Conservation (phyloP, 2,329 filamentous ascomycete genomes). For the Penicillium psychrosexuale region DNA sequence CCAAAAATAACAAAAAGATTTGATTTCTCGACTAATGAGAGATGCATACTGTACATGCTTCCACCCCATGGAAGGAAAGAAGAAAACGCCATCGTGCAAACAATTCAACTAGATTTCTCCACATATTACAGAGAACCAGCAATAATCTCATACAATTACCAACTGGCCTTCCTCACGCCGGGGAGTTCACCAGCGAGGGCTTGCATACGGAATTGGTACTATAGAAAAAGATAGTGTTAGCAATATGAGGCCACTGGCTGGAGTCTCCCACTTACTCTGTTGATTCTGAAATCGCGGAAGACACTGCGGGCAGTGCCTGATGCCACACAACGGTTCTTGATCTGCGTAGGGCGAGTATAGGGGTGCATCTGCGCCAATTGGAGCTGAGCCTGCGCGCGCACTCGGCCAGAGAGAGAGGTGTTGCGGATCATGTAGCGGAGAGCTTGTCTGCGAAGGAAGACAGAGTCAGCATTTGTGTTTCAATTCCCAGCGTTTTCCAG, state of each 20-base stretch:
- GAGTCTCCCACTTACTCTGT: slow-evolving; percentile 64
- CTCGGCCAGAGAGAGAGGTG: slow-evolving; percentile 74
- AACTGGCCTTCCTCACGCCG: slow-evolving; percentile 93
- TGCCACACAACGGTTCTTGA: slow-evolving; percentile 88
- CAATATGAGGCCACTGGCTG: not conserved
- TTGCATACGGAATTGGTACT: slow-evolving; percentile 93
- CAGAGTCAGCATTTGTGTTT: not conserved
- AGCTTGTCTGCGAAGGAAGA: slow-evolving; percentile 65
- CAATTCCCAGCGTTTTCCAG: not conserved
- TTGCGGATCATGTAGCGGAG: slow-evolving; percentile 92
- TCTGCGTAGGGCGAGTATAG: slow-evolving; percentile 91
- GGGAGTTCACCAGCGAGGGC: slow-evolving; percentile 81
- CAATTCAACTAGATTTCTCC: slow-evolving; percentile 19
- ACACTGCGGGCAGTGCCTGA: slow-evolving; percentile 88
- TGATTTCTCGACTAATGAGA: slow-evolving; percentile 9
- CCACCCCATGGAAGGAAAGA: slow-evolving; percentile 17
- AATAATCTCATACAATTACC: slow-evolving; percentile 55
- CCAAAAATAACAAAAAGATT: not conserved
- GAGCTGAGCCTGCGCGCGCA: slow-evolving; percentile 87
- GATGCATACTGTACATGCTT: slow-evolving; percentile 26
- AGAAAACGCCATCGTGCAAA: slow-evolving; percentile 30
- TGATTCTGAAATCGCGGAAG: slow-evolving; percentile 89
- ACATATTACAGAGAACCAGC: slow-evolving; percentile 4
- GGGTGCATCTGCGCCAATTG: slow-evolving; percentile 92
- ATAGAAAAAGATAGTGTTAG: slow-evolving; percentile 22